Evolutionary conservation across 192 early-diverging fungal genomes (phyloP).

Genomic region (Allomyces macrogynus): DNA sequence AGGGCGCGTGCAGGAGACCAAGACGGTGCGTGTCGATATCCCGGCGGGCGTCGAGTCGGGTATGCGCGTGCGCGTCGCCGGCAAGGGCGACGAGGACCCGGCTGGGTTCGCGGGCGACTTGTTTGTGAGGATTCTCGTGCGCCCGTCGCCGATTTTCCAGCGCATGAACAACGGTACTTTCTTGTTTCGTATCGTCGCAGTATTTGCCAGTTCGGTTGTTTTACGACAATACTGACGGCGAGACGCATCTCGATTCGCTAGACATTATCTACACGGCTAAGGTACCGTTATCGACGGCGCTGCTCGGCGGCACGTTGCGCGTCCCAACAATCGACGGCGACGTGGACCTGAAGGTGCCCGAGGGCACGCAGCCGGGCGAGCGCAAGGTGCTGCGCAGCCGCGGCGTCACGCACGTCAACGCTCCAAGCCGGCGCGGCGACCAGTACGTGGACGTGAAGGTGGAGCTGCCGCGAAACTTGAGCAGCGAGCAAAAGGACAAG

Average conservation of each 20-base stretch:
- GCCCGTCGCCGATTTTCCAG: background rate
- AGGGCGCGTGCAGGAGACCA: slow-evolving; percentile 55
- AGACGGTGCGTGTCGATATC: slow-evolving; percentile 50
- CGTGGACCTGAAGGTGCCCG: slow-evolving; percentile 68
- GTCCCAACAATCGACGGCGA: slow-evolving; percentile 91
- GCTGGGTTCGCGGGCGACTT: slow-evolving; percentile 64
- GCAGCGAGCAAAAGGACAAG: background rate
- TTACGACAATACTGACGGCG: background rate
- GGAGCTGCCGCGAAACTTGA: slow-evolving; percentile 40
- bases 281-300: slow-evolving; percentile 67
- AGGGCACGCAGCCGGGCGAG: slow-evolving; percentile 81
- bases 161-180: background rate
- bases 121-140: slow-evolving; percentile 56
- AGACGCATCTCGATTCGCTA: background rate
- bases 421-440: slow-evolving; percentile 40
- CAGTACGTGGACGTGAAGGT: slow-evolving; percentile 78
- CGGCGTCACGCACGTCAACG: slow-evolving; percentile 43
- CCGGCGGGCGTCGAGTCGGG: slow-evolving; percentile 72
- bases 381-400: slow-evolving; percentile 52
- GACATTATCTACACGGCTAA: slow-evolving; percentile 53
- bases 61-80: slow-evolving; percentile 51
- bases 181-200: background rate
- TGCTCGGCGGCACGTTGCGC: slow-evolving; percentile 65
- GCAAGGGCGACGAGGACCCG: slow-evolving; percentile 56
- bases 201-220: background rate